Percentiles rank a stretch among this genome's conserved stretches.
These are phyloP conservation scores for Akebia trifoliata DNA, from an alignment of 164 flowering plant genomes.

Conservation along the genomic window DNA sequence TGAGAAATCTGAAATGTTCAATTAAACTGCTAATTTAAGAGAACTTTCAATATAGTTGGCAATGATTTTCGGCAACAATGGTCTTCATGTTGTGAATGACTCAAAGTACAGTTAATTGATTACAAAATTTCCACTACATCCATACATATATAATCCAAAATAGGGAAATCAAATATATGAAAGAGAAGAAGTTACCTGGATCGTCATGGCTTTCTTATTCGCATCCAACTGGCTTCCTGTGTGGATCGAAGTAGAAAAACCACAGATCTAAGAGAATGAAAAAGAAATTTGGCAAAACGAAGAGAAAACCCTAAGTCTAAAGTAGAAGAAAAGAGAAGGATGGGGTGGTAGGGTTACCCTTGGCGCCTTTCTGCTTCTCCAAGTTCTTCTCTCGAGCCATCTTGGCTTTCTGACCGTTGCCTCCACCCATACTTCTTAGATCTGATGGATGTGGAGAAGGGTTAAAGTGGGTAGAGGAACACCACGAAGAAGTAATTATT, in stretches of 20 bases:
- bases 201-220: constrained; percentile 72
- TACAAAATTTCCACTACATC: too few relatives aligned
- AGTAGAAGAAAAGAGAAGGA: neutral
- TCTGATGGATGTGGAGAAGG: too few relatives aligned
- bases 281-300: neutral
- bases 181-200: constrained; percentile 37
- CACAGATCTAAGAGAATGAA: neutral
- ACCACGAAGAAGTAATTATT: too few relatives aligned
- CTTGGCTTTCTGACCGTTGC: constrained; percentile 75
- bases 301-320: neutral
- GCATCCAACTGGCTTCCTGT: constrained; percentile 75
- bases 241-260: neutral
- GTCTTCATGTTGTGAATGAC: too few relatives aligned
- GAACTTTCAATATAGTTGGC: too few relatives aligned
- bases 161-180: neutral
- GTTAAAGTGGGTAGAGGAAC: too few relatives aligned
- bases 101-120: too few relatives aligned
- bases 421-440: constrained; percentile 94
- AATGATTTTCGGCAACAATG: too few relatives aligned
- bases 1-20: too few relatives aligned
- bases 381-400: constrained; percentile 68
- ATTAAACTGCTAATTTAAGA: too few relatives aligned
- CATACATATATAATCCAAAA: neutral
- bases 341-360: constrained; percentile 26
- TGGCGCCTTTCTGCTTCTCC: constrained; percentile 54